Evolutionary conservation across 306 rosid genomes (phyloP), one percentile per base, ranked within the genome.

Genomic region (Malus sieversii): DNA sequence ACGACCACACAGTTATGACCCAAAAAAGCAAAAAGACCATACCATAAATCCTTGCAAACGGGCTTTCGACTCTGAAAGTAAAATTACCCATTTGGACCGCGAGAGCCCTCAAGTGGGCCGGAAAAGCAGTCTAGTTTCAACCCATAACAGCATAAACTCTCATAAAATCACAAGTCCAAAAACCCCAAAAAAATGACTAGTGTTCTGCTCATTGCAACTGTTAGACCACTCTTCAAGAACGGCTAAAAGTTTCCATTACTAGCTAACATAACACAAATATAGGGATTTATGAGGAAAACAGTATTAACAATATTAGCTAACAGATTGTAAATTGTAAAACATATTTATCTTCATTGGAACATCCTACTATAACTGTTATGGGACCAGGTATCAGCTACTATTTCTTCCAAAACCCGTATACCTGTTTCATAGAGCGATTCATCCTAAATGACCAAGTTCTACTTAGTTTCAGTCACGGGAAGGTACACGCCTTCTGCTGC

Each of bases 401-500:
- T 69, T 61, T 44, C 48, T 55, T 62, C 77, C 78, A 75, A 76
- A 69, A 79, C 82, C 83, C 78, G 57, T 45, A 72, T 74, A 77
- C 86, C 85, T 78, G 73, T 57, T 80, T 63, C n/a, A 71, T 70
- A 72, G 64, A 77, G 65, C 57, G 73, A 78, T 64, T 52, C 33
- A 48, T 76, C 68, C 75, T 16, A 23, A 29, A 57, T 11, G 58
- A 84, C 70, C 58, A 74, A 40, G 42, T 68, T 87, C 88, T 88
- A 90, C 88, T 92, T 90, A 69, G 87, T 81, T 84, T 85, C 92
- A 4, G 80, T 81, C 46, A 92, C 81, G 0, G 99, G 99, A 61
- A 96, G 97, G 85, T 92, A 96, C 35, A 89, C 98, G 15, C 99
- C 99, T 85, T 96, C 99, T 0, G 94, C 97, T 18, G 98, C 97